Base-by-base conservation (phyloP, 2,329 filamentous ascomycete species). In the Aspergillus sp. region DNA sequence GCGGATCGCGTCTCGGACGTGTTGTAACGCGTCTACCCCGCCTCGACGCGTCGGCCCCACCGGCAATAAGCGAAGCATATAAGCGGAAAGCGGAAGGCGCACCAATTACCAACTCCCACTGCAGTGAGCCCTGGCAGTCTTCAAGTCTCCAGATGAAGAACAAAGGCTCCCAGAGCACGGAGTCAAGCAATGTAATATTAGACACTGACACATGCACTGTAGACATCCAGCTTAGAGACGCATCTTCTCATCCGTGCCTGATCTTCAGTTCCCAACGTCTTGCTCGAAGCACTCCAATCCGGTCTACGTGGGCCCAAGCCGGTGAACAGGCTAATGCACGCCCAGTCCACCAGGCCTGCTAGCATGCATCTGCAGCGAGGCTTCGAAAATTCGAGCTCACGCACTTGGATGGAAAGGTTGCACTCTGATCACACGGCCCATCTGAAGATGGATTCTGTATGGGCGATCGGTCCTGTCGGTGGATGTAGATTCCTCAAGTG, bases 311-410 rank as follows among this genome's bases (percentile, higher is more conserved):
- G 33, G 39, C 45, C 44, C 40, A 19, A 39, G 42, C 15, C 20
- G 19, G 45, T 56, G 56, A 48, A 46, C 47, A 49, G 41, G 56
- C 62, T 65, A 64, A 66, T 66, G 64, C 64, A 66, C 27, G 62
- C 57, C 61, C 58, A 61, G 58, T 54, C 59, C 61, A 50, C 48
- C 48, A 54, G 51, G 44, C 40, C 46, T 61, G 63, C 62, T 60
- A 61, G 61, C 56, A 58, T 56, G 51, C 55, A 61, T 56, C 59
- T 66, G 62, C 61, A 60, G 46, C 59, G 60, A 62, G 61, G 59
- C 55, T 58, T 58, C 39, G 56, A 56, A 44, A 53, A 58, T 57
- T 64, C 54, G 47, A 57, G 48, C 51, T 39, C 15, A 27, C 17
- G 54, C 17, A 52, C 30, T 33, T 22, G 44, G 56, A 24, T 33